Base-by-base conservation (phyloP, 169 alveolate species). In the Eimeria necatrix region DNA sequence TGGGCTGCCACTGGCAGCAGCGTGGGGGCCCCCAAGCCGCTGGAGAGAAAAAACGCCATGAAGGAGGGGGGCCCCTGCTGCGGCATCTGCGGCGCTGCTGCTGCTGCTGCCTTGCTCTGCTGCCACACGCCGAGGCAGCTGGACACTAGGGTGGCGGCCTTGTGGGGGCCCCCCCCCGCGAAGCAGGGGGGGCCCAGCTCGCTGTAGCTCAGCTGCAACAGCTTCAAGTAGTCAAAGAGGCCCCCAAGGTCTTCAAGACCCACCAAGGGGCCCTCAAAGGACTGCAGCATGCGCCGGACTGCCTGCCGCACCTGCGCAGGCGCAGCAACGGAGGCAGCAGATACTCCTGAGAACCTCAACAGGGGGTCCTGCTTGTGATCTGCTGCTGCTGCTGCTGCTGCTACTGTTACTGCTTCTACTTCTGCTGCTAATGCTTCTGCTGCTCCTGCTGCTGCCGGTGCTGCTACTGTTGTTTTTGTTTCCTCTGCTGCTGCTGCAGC, bases 131-230 rank as follows among this genome's bases (percentile, higher is more conserved):
- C 74, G 4, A 81, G 41, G 70, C 91, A 81, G 24, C 91, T 81
- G 26, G 91, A 81, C 22, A 81, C 53, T 9, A 81, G 76, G 53
- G 91, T 81, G 4, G 76, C 71, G 7, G 74, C 64, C 74, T 74
- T 4, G 74, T 81, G 91, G 56, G 76, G 56, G 59, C 91, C 91
- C 51, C 91, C 91, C 26, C 80, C 95, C 1, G 60, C 89, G 16
- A 84, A 74, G 32, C 89, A 51, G 16, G 95, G 95, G 56, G 93
- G 95, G 68, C 95, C 95, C 71, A 93, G 59, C 83, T 93, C 95
- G 89, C 84, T 46, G 90, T 74, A 93, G 81, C 89, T 53, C 71
- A 93, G 90, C 56, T 93, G 89, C 53, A 93, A 78, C 73, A 93
- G 94, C 81, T 83, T 12, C 32, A 93, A 6, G 71, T 81, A 93